Evolutionary conservation across 306 rosid genomes (phyloP).

Genomic region (Abrus pulchellus): DNA sequence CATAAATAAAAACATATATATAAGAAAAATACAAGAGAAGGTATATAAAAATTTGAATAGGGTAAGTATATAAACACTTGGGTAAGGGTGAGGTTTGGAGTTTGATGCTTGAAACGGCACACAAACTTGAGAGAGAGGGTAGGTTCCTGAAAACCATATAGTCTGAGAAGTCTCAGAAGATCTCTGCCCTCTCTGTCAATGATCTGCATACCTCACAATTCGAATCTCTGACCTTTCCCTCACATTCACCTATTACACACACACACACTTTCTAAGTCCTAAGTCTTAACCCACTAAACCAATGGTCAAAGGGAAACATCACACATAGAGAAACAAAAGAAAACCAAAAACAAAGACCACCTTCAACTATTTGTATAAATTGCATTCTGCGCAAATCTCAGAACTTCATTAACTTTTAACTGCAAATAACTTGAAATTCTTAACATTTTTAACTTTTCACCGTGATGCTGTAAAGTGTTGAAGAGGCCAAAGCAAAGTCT

Average conservation of each 20-base stretch:
- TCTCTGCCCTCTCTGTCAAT: conserved; percentile 50
- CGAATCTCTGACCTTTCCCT: conserved; percentile 55
- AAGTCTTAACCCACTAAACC: background rate
- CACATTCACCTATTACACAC: background rate
- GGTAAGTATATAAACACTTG: background rate
- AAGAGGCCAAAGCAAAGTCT: conserved; percentile 13
- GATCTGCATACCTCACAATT: conserved; percentile 57
- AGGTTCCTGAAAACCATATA: conserved; percentile 36
- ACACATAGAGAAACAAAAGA: background rate
- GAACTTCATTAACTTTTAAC: background rate
- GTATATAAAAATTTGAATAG: background rate
- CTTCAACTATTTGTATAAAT: background rate
- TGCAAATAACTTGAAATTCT: background rate
- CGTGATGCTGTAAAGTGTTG: conserved; percentile 28
- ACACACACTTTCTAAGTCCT: conserved; percentile 1
- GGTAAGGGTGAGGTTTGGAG: background rate
- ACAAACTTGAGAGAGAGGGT: background rate
- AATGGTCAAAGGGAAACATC: conserved; percentile 33
- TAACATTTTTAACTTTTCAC: conserved; percentile 32
- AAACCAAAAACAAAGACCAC: conserved; percentile 9
- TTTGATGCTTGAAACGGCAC: conserved; percentile 33
- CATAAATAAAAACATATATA: background rate
- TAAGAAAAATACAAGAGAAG: background rate
- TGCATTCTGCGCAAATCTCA: background rate
- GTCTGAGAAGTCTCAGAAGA: conserved; percentile 46